Base-by-base conservation (phyloP, 768 basidiomycete species). In the Pleurotus platypus region DNA sequence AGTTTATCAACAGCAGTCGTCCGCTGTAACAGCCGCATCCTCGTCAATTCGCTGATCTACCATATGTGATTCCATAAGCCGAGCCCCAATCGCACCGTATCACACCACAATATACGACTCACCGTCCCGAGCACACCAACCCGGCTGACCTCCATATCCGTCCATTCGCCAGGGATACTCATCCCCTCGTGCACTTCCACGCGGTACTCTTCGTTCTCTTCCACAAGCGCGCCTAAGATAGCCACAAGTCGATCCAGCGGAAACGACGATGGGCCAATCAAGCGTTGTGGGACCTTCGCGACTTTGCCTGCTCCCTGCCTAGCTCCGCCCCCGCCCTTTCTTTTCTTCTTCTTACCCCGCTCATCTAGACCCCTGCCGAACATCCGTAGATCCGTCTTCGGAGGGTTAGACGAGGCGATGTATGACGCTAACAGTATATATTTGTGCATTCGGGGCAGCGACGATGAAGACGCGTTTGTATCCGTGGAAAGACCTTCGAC, bases 361-460 rank as follows among this genome's bases (percentile, higher is more conserved):
- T 89, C 89, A 54, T 87, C 86, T 24, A 81, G 58, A 1, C 84
- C 87, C 12, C 93, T 69, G 3, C 89, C 88, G 69, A 97, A 92
- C 82, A 96, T 86, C 38, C 90, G 76, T 60, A 92, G 37, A 69
- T 95, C 94, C 7, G 84, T 86, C 64, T 85, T 87, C 0, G 85
- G 69, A 2, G 94, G 93, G 64, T 96, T 97, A 42, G 87, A 89
- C 42, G 91, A 92, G 4, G 92, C 91, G 40, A 94, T 70, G 65
- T 86, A 96, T 1, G 86, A 82, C 0, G 90, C 88, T 3, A 94
- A 68, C 4, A 94, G 71, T 20, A 94, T 76, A 63, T 84, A 93
- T 64, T 88, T 89, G 18, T 85, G 84, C 77, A 90, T 82, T 3
- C 81, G 78, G 1, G 87, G 85, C 37, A 89, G 73, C 16, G 73